These are phyloP conservation scores for Sordariomycetes sp. DNA, from an alignment of 2,329 filamentous ascomycete species.

Conservation along the genomic window DNA sequence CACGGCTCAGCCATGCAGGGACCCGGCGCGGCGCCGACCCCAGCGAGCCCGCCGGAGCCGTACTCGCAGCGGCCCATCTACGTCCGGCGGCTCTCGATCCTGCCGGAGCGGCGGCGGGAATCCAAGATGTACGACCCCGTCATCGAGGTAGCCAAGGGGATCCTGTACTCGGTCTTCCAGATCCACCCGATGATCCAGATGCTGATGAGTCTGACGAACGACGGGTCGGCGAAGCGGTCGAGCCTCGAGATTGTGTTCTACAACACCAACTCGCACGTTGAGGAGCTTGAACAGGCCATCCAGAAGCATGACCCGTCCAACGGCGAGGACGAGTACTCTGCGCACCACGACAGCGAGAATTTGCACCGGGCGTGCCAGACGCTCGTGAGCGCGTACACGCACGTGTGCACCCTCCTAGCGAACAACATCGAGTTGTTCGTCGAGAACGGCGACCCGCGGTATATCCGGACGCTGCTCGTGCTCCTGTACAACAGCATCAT, in stretches of 20 bases:
- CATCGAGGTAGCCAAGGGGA: conserved; percentile 51
- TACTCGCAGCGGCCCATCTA: conserved; percentile 46
- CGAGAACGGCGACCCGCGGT: conserved; percentile 51
- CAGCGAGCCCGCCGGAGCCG: conserved; percentile 45
- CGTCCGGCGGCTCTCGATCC: conserved; percentile 47
- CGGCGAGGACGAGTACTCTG: conserved; percentile 30
- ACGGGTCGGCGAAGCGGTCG: conserved; percentile 45
- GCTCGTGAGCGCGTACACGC: conserved; percentile 50
- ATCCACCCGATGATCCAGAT: conserved; percentile 56
- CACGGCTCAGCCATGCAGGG: conserved; percentile 57
- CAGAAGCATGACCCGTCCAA: conserved; percentile 40
- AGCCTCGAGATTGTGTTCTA: conserved; percentile 56
- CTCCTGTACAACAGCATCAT: conserved; percentile 55
- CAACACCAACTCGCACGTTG: conserved; percentile 53
- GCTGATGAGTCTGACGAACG: conserved; percentile 46
- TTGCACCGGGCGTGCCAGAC: conserved; percentile 51
- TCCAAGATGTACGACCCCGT: conserved; percentile 48
- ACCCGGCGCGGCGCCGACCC: conserved; percentile 33
- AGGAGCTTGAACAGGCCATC: conserved; percentile 52
- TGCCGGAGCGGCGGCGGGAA: conserved; percentile 50
- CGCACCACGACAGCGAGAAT: conserved; percentile 44
- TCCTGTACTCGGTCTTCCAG: conserved; percentile 54
- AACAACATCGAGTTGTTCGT: conserved; percentile 51
- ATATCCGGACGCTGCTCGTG: conserved; percentile 50
- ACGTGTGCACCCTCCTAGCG: conserved; percentile 47